Conservation (phyloP, 2,329 filamentous ascomycete genomes). For the Colletotrichum tropicale region DNA sequence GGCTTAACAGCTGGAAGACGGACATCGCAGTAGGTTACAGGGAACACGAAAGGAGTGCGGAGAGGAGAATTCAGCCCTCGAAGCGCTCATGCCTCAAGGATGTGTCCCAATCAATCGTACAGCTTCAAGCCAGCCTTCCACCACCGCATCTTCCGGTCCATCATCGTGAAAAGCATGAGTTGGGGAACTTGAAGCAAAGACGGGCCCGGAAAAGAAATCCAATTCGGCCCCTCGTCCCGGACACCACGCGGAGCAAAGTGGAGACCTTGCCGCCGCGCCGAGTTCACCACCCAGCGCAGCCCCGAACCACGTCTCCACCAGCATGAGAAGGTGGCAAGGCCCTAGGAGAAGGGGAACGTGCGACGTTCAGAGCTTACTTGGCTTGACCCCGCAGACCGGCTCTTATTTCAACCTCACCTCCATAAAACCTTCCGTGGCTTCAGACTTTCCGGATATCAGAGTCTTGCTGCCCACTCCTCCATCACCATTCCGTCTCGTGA, state of each 20-base stretch:
- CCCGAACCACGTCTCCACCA: background rate
- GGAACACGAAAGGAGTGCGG: too few relatives aligned
- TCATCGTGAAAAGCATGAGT: fast-evolving
- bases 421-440: too few relatives aligned
- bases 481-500: too few relatives aligned
- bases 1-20: background rate
- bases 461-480: too few relatives aligned
- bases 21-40: background rate
- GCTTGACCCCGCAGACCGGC: background rate
- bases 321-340: background rate
- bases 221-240: background rate
- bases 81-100: background rate
- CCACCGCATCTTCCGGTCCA: background rate
- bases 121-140: background rate
- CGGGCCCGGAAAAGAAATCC: background rate
- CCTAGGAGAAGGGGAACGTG: background rate
- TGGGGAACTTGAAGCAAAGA: fast-evolving
- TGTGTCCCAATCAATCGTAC: background rate
- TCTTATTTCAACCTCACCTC: background rate
- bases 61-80: too few relatives aligned
- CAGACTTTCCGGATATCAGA: background rate
- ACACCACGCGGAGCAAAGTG: background rate
- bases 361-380: background rate
- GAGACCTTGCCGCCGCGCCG: background rate
- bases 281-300: background rate